A percentile compares a stretch with the other conserved stretches of the same genome.
phyloP scores from a whole-genome alignment of 768 basidiomycete genomes.

The Calocybe gangraenosa region DNA sequence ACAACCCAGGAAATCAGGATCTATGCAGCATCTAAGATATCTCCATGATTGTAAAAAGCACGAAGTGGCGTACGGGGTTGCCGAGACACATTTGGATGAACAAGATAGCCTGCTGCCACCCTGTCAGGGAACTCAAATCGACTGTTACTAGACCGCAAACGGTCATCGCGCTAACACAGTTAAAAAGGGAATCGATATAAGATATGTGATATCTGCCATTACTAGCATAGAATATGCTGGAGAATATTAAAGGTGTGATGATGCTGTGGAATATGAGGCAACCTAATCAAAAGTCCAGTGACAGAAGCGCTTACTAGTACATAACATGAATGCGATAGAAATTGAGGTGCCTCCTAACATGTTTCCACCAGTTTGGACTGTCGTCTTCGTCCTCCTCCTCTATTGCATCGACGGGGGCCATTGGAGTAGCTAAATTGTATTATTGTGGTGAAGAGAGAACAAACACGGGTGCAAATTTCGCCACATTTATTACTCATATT shows the following conservation, averaged over 20 bases:
- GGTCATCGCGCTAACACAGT: conserved; percentile 72
- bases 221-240: conserved; percentile 77
- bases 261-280: conserved; percentile 41
- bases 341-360: conserved; percentile 50
- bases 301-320: conserved; percentile 45
- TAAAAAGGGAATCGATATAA: conserved; percentile 78
- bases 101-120: conserved; percentile 64
- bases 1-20: conserved; percentile 81
- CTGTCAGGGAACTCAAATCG: conserved; percentile 63
- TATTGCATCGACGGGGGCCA: background rate
- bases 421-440: background rate
- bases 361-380: conserved; percentile 20
- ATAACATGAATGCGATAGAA: conserved; percentile 63
- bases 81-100: conserved; percentile 80
- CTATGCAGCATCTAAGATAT: conserved; percentile 28
- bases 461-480: too few relatives aligned
- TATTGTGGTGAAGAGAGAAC: background rate
- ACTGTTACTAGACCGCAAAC: conserved; percentile 74
- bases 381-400: conserved; percentile 12
- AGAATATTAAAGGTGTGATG: conserved; percentile 74
- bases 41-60: background rate
- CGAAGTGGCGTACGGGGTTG: conserved; percentile 55
- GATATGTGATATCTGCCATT: conserved; percentile 69
- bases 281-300: conserved; percentile 4
- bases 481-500: too few relatives aligned